Conservation (phyloP, 345 rosid species). For the Triadica sebifera region DNA sequence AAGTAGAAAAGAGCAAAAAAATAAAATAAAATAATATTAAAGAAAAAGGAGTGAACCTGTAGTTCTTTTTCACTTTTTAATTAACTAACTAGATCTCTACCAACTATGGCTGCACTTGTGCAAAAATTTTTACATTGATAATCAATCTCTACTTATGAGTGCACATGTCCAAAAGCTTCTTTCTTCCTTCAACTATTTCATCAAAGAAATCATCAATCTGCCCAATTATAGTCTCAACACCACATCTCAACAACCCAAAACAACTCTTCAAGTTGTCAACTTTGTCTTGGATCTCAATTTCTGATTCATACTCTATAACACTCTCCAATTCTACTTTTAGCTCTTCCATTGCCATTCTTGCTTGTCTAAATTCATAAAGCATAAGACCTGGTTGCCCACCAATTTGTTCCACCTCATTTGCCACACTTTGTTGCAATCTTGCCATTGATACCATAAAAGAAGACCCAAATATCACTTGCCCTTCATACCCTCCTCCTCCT, state of each 20-base stretch:
- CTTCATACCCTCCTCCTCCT: conserved; percentile 14
- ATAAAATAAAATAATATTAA: not conserved
- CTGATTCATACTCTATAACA: conserved; percentile 31
- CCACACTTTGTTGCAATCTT: conserved; percentile 58
- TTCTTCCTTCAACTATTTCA: conserved; percentile 85
- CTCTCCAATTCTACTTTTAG: conserved; percentile 56
- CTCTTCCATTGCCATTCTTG: conserved; percentile 60
- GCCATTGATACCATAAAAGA: conserved; percentile 53
- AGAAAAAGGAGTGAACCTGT: conserved; percentile 3
- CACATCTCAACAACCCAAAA: conserved; percentile 60
- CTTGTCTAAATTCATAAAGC: conserved; percentile 57
- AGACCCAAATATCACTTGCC: conserved; percentile 36
- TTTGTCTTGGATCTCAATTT: conserved; percentile 43
- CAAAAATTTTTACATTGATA: not conserved
- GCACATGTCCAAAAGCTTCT: conserved; percentile 77
- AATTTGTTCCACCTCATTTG: conserved; percentile 43
- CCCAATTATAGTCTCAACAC: conserved; percentile 60
- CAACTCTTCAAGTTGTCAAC: conserved; percentile 53
- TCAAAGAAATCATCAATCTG: conserved; percentile 90
- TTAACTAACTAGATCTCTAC: conserved; percentile 10
- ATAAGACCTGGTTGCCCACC: conserved; percentile 48
- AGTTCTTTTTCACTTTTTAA: not conserved
- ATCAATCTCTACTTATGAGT: conserved; percentile 47
- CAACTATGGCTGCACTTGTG: conserved; percentile 29
- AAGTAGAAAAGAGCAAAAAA: not conserved